Evolutionary conservation across 1,284 basidiomycete genomes (phyloP).

Genomic region (Cerioporus squamosus): DNA sequence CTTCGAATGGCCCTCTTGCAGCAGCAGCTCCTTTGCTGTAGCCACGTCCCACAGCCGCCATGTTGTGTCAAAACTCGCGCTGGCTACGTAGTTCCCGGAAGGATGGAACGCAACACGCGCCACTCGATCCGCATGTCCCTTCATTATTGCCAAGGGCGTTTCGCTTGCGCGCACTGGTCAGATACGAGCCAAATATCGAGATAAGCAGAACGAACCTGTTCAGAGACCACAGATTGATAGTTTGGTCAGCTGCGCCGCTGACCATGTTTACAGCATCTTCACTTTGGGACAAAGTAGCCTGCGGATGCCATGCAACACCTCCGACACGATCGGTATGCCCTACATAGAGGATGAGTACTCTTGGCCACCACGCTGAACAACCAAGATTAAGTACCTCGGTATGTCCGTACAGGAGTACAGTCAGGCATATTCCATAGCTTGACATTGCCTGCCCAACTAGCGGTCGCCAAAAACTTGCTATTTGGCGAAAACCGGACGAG

Average conservation of each 20-base stretch:
- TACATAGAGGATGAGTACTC: conserved; percentile 27
- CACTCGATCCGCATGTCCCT: conserved; percentile 90
- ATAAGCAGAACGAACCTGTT: conserved; percentile 57
- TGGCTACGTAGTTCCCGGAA: conserved; percentile 90
- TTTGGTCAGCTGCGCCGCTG: conserved; percentile 89
- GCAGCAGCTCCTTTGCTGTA: conserved; percentile 79
- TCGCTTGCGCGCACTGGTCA: conserved; percentile 52
- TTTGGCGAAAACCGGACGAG: conserved; percentile 96
- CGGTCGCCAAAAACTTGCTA: conserved; percentile 86
- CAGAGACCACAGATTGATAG: conserved; percentile 89
- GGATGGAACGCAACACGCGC: conserved; percentile 97
- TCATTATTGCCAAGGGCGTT: conserved; percentile 78
- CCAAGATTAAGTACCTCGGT: conserved; percentile 57
- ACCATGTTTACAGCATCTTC: conserved; percentile 81
- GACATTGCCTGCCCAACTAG: conserved; percentile 94
- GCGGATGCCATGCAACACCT: conserved; percentile 97
- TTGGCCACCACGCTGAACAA: not conserved
- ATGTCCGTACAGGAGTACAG: conserved; percentile 75
- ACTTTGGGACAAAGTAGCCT: conserved; percentile 83
- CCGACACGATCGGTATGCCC: conserved; percentile 93
- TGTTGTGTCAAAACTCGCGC: conserved; percentile 97
- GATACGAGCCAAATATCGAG: not conserved
- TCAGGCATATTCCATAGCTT: conserved; percentile 96
- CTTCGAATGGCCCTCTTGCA: conserved; percentile 98
- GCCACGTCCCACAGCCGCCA: conserved; percentile 97